Conservation (phyloP, 495 filamentous ascomycete species). For the Talaromyces thailandensis region DNA sequence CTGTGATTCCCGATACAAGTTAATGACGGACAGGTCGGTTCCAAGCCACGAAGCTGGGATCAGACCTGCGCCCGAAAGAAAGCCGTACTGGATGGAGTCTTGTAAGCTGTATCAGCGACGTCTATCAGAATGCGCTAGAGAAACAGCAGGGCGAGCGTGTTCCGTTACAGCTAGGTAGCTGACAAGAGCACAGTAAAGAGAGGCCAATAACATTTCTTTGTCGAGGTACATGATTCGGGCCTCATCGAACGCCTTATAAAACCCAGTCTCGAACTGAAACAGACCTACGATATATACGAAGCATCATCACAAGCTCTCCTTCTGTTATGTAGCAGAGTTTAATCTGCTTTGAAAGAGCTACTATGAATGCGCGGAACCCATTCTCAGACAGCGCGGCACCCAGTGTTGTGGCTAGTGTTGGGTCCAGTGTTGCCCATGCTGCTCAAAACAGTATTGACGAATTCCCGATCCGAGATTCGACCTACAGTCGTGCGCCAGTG, state of each 20-base stretch:
- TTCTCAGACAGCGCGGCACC: slow-evolving; percentile 7
- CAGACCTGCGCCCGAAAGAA: not conserved
- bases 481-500: slow-evolving; percentile 1
- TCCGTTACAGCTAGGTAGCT: not conserved
- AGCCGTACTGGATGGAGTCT: not conserved
- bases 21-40: not conserved
- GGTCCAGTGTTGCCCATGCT: not conserved
- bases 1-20: not conserved
- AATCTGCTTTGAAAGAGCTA: not conserved
- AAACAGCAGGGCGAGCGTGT: not conserved
- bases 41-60: not conserved
- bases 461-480: not conserved
- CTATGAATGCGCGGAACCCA: slow-evolving; percentile 3
- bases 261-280: not conserved
- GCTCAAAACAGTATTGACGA: slow-evolving; percentile 4
- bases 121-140: not conserved
- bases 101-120: not conserved
- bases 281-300: not conserved
- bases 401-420: not conserved
- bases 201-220: not conserved
- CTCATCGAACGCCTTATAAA: not conserved
- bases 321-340: not conserved
- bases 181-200: not conserved
- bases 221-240: not conserved
- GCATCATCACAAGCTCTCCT: not conserved